phyloP scores from a whole-genome alignment of 2,329 filamentous ascomycete species.

The Neurospora crassa region DNA sequence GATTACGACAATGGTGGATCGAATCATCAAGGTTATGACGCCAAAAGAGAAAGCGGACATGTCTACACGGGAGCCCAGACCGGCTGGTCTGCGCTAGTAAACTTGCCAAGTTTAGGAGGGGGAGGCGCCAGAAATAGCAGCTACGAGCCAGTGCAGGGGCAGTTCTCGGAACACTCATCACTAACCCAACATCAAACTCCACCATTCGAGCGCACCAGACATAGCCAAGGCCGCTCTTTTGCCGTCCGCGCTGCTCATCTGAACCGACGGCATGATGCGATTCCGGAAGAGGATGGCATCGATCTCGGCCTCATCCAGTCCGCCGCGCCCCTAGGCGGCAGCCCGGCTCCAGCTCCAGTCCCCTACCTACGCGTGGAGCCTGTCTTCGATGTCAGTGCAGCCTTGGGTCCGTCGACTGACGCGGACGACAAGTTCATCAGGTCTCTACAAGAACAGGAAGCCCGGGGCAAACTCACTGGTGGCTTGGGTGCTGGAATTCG shows the following conservation, averaged over 20 bases:
- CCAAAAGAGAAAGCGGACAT: conserved; percentile 16
- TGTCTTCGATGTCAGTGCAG: conserved; percentile 36
- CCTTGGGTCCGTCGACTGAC: conserved; percentile 33
- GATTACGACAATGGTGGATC: conserved; percentile 9
- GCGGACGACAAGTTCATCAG: conserved; percentile 36
- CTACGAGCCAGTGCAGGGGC: conserved; percentile 14
- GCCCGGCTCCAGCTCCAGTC: conserved; percentile 18
- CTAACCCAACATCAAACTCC: conserved; percentile 1
- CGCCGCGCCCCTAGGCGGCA: conserved; percentile 31
- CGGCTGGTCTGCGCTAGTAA: conserved; percentile 12
- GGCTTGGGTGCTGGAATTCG: conserved; percentile 46
- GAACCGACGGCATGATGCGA: conserved; percentile 20
- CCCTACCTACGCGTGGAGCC: conserved; percentile 19
- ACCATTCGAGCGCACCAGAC: neutral
- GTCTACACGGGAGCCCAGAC: conserved; percentile 7
- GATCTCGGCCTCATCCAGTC: conserved; percentile 31
- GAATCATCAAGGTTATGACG: conserved; percentile 1
- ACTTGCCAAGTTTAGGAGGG: conserved; percentile 2
- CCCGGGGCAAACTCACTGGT: conserved; percentile 45
- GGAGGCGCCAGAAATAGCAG: conserved; percentile 2
- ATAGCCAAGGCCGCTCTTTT: conserved; percentile 7
- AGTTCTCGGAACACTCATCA: neutral
- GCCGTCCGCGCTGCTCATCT: conserved; percentile 7
- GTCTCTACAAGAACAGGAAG: conserved; percentile 41
- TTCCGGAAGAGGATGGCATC: conserved; percentile 29